A percentile compares a stretch with the other conserved stretches of the same genome.
Evolutionary conservation across 2,329 filamentous ascomycete species (phyloP).

Genomic region (Aureobasidium sp.): DNA sequence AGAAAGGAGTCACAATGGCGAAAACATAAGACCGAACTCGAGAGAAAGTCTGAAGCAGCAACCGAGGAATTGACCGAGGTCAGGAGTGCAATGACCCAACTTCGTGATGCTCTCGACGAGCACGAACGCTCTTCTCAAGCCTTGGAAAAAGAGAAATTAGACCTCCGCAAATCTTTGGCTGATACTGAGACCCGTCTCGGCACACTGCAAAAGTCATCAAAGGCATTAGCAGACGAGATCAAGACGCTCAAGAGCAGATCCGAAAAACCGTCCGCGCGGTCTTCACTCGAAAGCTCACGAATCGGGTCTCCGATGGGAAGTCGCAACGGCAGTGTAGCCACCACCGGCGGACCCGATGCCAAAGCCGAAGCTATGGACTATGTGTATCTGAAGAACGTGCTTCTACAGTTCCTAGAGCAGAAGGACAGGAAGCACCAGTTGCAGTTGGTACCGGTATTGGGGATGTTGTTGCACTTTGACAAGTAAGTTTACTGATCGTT

Average conservation of each 20-base stretch:
- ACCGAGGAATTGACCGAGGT: conserved; percentile 67
- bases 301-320: conserved; percentile 40
- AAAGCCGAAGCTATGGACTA: conserved; percentile 35
- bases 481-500: conserved; percentile 42
- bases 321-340: conserved; percentile 16
- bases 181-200: conserved; percentile 70
- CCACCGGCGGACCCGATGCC: conserved; percentile 16
- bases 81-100: conserved; percentile 63
- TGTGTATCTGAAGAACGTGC: conserved; percentile 69
- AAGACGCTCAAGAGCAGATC: conserved; percentile 36
- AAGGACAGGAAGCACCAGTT: conserved; percentile 67
- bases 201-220: conserved; percentile 62
- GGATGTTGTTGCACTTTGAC: conserved; percentile 68
- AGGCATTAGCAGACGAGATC: conserved; percentile 51
- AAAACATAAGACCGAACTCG: conserved; percentile 64
- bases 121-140: conserved; percentile 77
- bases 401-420: conserved; percentile 73
- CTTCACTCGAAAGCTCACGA: conserved; percentile 48
- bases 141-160: conserved; percentile 71
- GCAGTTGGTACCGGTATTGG: conserved; percentile 69
- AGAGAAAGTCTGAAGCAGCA: conserved; percentile 59
- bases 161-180: conserved; percentile 66
- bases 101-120: conserved; percentile 74
- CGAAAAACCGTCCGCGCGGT: conserved; percentile 43
- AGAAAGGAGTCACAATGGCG: conserved; percentile 65